Evolutionary conservation across 2,329 filamentous ascomycete genomes (phyloP), one percentile per base, ranked within the genome.

Genomic region (Talaromyces rugulosus): DNA sequence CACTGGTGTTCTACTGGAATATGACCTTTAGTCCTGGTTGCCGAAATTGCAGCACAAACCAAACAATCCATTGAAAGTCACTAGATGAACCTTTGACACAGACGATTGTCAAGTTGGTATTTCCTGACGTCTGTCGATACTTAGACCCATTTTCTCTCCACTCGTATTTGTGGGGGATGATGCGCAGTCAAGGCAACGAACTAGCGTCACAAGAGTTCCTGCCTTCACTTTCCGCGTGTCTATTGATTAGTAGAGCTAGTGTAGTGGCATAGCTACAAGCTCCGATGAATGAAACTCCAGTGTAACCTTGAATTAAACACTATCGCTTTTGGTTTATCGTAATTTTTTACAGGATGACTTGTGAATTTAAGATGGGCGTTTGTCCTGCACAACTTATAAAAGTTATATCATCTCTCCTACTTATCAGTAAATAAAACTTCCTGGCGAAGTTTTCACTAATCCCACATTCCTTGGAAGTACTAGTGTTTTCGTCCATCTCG

Each of bases 1-100:
- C 42, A 61, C 23, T 56, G 59, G 54, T 54, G 54, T 58, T 44
- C 31, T 34, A 51, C 59, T 52, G 42, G 2, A 16, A 30, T 51
- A 52, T 61, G 54, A 58, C 59, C 54, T 34, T 31, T 42, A 50
- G n/a, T 50, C 44, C 18, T 50, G 23, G 18, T 50, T 50, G 1
- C 44, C 4, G 7, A 14, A 27, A 9, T 50, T 27, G 4, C n/a
- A 50, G 44, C 44, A 50, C 44, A 50, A 27, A 27, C 44, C 23
- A 50, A 27, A 50, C n/a, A 27, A 50, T 50, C 4, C 2, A 50
- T 50, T 23, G 44, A 50, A 47, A 11, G 18, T 23, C 44, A 23
- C 44, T 14, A 50, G 18, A 27, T 50, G 18, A 50, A 12, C 5
- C 3, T 27, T 23, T 50, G 44, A 12, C 44, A 50, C 9, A 23